These are phyloP conservation scores for Amanita brunnescens DNA, from an alignment of 768 basidiomycete species.

Conservation along the genomic window DNA sequence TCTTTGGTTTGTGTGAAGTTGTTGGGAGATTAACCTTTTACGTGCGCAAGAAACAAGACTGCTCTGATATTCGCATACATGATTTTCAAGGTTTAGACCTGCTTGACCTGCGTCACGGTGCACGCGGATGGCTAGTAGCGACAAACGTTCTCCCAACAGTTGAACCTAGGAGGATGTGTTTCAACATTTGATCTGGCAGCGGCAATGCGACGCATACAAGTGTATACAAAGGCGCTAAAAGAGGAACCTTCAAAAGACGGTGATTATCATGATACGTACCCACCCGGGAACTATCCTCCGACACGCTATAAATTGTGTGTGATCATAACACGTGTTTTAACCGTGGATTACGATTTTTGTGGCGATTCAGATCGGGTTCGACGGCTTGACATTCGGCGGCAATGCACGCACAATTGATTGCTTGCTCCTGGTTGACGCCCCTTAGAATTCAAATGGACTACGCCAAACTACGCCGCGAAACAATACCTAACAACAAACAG, in stretches of 20 bases:
- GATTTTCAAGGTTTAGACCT: neutral
- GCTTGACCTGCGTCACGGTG: neutral
- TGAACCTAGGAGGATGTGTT: too few relatives aligned
- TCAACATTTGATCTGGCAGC: neutral
- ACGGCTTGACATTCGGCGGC: neutral
- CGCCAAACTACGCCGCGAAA: too few relatives aligned
- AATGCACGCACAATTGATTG: neutral
- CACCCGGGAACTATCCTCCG: neutral
- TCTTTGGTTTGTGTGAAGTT: neutral
- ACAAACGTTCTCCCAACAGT: neutral
- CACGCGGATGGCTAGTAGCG: neutral
- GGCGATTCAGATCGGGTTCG: neutral
- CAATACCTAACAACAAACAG: too few relatives aligned
- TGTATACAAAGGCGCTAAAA: neutral
- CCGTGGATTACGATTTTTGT: neutral
- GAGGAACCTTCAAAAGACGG: neutral
- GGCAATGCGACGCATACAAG: neutral
- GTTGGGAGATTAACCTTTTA: neutral
- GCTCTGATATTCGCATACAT: too few relatives aligned
- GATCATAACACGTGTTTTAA: conserved; percentile 2
- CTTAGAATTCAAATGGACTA: neutral
- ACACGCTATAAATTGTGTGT: neutral
- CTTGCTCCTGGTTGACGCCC: neutral
- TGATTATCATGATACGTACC: neutral
- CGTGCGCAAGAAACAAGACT: too few relatives aligned